Percentiles rank a stretch among this genome's conserved stretches.
phyloP scores from a whole-genome alignment of 345 rosid species.

The Microcos paniculata region DNA sequence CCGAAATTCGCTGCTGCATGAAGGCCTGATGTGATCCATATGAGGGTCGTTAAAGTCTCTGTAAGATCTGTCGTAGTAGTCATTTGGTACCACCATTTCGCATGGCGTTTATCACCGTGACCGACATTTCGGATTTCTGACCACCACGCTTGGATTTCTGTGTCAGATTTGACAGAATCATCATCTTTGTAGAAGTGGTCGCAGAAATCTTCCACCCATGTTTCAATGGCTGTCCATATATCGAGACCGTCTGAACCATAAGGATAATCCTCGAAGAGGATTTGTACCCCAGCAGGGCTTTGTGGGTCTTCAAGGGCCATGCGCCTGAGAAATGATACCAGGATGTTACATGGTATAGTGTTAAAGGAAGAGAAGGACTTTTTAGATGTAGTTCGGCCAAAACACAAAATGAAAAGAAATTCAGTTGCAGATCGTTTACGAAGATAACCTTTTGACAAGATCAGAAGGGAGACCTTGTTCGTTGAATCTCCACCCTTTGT shows the following conservation, averaged over 20 bases:
- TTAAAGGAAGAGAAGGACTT: too few relatives aligned
- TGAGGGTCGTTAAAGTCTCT: constrained; percentile 43
- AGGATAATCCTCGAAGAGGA: constrained; percentile 55
- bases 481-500: constrained; percentile 62
- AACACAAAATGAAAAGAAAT: too few relatives aligned
- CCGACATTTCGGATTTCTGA: constrained; percentile 50
- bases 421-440: neutral
- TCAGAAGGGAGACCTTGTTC: constrained; percentile 62
- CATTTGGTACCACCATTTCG: constrained; percentile 51
- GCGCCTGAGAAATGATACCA: constrained; percentile 29
- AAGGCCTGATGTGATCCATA: constrained; percentile 61
- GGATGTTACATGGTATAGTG: too few relatives aligned
- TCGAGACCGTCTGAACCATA: constrained; percentile 63
- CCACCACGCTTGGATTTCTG: constrained; percentile 69
- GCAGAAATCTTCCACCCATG: constrained; percentile 60
- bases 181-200: constrained; percentile 43
- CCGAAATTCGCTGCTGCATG: constrained; percentile 63
- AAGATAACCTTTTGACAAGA: constrained; percentile 50
- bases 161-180: constrained; percentile 35
- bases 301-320: constrained; percentile 44
- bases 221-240: constrained; percentile 51
- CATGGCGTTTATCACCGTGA: constrained; percentile 50
- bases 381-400: too few relatives aligned
- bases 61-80: constrained; percentile 30
- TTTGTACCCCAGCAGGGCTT: constrained; percentile 36